Conservation (phyloP, 2,329 filamentous ascomycete species). For the Fusarium austroafricanum region DNA sequence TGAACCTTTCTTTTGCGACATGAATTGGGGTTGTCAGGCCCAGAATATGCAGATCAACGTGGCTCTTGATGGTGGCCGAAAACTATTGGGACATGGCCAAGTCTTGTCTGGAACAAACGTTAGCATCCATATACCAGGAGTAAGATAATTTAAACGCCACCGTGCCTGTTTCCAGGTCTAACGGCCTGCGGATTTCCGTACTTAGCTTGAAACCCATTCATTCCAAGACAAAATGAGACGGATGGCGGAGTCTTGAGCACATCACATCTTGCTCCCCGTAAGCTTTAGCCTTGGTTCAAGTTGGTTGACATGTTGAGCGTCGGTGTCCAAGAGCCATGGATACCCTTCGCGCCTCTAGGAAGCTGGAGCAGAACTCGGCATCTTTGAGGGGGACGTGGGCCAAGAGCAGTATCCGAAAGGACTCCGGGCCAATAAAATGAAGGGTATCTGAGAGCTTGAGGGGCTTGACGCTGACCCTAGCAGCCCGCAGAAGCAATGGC, state of each 20-base stretch:
- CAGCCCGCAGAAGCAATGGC: constrained; percentile 13
- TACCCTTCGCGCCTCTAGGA: background rate
- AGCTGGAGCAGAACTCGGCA: constrained; percentile 13
- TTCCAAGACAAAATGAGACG: constrained; percentile 1
- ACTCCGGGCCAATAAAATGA: constrained; percentile 20
- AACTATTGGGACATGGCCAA: constrained; percentile 20
- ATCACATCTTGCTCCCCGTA: background rate
- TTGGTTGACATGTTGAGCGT: background rate
- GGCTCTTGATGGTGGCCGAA: constrained; percentile 20
- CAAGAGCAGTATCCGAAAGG: constrained; percentile 18
- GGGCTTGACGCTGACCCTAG: constrained; percentile 23
- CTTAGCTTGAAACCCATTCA: constrained; percentile 2
- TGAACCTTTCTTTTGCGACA: constrained; percentile 8
- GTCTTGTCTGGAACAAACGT: constrained; percentile 16
- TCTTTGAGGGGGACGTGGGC: constrained; percentile 9
- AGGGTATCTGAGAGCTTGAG: constrained; percentile 13
- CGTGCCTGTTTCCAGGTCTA: constrained; percentile 30
- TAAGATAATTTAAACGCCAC: constrained; percentile 43
- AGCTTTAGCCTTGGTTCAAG: background rate
- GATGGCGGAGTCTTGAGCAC: background rate
- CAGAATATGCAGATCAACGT: constrained; percentile 22
- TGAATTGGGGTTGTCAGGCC: constrained; percentile 13
- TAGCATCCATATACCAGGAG: constrained; percentile 21
- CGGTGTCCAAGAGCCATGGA: constrained; percentile 3
- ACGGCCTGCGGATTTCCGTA: constrained; percentile 3